These are phyloP conservation scores for Aspergillus costaricaensis DNA, from an alignment of 2,329 filamentous ascomycete species.

Conservation along the genomic window DNA sequence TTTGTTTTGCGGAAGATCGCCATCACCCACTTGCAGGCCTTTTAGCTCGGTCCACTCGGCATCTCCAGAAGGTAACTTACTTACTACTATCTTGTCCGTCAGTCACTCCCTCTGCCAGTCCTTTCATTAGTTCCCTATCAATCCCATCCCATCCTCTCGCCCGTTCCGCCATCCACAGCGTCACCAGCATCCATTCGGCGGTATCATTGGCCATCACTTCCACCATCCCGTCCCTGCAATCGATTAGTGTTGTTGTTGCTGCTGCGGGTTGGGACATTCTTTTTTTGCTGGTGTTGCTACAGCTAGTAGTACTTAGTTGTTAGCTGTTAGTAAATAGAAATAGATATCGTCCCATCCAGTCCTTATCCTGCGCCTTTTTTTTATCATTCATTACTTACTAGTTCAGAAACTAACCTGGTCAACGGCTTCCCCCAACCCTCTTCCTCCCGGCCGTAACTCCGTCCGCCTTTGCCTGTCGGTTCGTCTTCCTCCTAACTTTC, in stretches of 20 bases:
- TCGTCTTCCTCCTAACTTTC: constrained; percentile 7
- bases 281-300: too few relatives aligned
- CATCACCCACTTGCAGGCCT: not conserved
- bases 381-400: too few relatives aligned
- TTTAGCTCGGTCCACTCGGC: constrained; percentile 1
- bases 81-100: too few relatives aligned
- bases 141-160: constrained; percentile 3
- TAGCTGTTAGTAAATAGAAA: too few relatives aligned
- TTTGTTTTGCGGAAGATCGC: constrained; percentile 1
- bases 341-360: too few relatives aligned
- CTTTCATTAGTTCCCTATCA: not conserved
- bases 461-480: not conserved
- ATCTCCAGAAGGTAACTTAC: not conserved
- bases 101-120: not conserved
- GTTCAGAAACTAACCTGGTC: not conserved
- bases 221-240: not conserved
- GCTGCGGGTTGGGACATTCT: not conserved
- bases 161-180: constrained; percentile 19
- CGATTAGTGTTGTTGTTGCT: not conserved
- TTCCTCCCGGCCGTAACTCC: constrained; percentile 3
- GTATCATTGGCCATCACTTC: constrained; percentile 7
- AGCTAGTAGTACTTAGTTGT: too few relatives aligned
- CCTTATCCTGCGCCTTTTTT: not conserved
- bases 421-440: not conserved
- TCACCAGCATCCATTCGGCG: not conserved